phyloP scores from a whole-genome alignment of 1,284 basidiomycete species.

The Thecaphora frezii region DNA sequence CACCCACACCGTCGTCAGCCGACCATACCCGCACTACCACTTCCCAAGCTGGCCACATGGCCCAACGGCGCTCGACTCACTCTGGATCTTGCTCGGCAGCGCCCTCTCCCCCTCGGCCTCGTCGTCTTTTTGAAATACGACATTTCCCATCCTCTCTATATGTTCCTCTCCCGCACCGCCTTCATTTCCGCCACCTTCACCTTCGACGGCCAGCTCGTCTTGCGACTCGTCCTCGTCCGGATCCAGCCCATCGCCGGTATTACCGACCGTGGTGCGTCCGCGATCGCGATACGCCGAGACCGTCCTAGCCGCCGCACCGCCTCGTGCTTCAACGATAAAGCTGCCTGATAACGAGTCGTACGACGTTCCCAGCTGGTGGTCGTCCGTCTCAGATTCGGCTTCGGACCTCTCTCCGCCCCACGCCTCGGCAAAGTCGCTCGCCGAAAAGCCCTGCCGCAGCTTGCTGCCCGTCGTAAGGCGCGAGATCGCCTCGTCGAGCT shows the following conservation, averaged over 20 bases:
- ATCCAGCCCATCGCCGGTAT: constrained; percentile 43
- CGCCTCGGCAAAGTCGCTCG: not conserved
- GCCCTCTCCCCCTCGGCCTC: too few species aligned
- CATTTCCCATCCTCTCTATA: too few species aligned
- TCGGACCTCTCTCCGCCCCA: too few species aligned
- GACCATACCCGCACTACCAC: too few species aligned
- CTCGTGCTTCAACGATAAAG: too few species aligned
- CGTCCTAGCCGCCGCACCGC: too few species aligned
- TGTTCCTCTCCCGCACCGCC: not conserved
- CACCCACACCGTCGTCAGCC: too few species aligned
- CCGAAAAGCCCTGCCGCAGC: constrained; percentile 1
- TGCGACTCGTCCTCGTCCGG: constrained; percentile 38
- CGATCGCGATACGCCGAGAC: not conserved
- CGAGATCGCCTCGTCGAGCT: not conserved
- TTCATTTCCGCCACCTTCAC: not conserved
- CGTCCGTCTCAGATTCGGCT: too few species aligned
- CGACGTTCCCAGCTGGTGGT: not conserved
- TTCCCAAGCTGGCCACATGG: too few species aligned
- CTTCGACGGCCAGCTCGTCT: constrained; percentile 9
- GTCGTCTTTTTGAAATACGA: too few species aligned
- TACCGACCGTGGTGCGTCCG: constrained; percentile 37
- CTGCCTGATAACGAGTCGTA: not conserved
- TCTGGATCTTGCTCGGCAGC: too few species aligned
- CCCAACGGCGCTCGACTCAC: too few species aligned
- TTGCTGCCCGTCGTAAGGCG: constrained; percentile 3